Conservation (phyloP, 2,329 filamentous ascomycete species). For the Saccharata proteae region DNA sequence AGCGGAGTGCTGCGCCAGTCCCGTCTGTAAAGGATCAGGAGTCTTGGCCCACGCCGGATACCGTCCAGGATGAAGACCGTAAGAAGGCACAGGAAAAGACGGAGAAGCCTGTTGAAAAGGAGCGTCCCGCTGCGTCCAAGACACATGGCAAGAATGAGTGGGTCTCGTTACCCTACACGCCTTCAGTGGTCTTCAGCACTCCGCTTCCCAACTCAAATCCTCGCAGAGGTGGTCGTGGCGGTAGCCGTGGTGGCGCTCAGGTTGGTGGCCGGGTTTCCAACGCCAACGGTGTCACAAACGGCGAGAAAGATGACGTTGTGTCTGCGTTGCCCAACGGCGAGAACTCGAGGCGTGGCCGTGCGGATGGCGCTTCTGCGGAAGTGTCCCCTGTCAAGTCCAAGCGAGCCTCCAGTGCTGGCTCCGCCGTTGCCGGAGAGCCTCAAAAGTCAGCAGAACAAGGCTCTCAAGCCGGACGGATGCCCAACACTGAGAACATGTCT, state of each 20-base stretch:
- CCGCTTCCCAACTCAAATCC: slow-evolving; percentile 47
- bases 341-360: slow-evolving; percentile 20
- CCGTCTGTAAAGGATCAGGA: slow-evolving; percentile 65
- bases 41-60: slow-evolving; percentile 85
- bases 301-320: slow-evolving; percentile 23
- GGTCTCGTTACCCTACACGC: slow-evolving; percentile 72
- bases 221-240: slow-evolving; percentile 31
- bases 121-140: slow-evolving; percentile 40
- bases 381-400: slow-evolving; percentile 21
- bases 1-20: slow-evolving; percentile 32
- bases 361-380: slow-evolving; percentile 16
- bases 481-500: slow-evolving; percentile 4
- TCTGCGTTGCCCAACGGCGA: slow-evolving; percentile 18
- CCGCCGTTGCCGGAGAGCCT: slow-evolving; percentile 13
- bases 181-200: slow-evolving; percentile 76
- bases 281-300: slow-evolving; percentile 17
- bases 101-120: slow-evolving; percentile 48
- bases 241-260: slow-evolving; percentile 44
- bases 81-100: slow-evolving; percentile 58
- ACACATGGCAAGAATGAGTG: slow-evolving; percentile 66
- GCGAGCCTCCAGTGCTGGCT: slow-evolving; percentile 21
- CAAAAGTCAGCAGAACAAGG: slow-evolving; percentile 17
- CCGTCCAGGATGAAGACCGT: slow-evolving; percentile 62
- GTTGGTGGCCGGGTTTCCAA: slow-evolving; percentile 38
- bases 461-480: slow-evolving; percentile 4